Conservation (phyloP, 108 stramenopile species). For the Licmophora abbreviata region DNA sequence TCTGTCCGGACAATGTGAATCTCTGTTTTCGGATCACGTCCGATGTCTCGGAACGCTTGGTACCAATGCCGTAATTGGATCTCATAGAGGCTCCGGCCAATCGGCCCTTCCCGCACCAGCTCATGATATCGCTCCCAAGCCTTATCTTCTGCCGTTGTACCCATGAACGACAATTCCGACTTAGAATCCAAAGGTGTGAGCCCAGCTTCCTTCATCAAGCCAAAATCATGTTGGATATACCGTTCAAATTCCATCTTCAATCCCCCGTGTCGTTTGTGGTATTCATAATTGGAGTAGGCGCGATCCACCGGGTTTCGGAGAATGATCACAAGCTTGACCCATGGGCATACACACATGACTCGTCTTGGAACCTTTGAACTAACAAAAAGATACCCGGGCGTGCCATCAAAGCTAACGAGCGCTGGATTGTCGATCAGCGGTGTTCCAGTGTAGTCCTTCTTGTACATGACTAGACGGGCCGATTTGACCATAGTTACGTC, state of each 20-base stretch:
- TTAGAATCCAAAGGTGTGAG: background rate
- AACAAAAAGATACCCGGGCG: conserved; percentile 19
- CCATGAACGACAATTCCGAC: background rate
- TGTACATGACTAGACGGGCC: conserved; percentile 6
- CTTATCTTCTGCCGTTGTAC: conserved; percentile 7
- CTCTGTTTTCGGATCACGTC: conserved; percentile 6
- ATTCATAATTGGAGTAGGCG: conserved; percentile 9
- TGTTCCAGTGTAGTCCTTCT: background rate
- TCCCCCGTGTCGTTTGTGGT: conserved; percentile 5
- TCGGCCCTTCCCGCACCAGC: conserved; percentile 4
- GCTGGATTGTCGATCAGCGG: conserved; percentile 1
- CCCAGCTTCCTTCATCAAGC: conserved; percentile 1
- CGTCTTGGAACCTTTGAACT: conserved; percentile 4
- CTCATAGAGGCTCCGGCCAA: conserved; percentile 17
- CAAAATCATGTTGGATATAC: conserved; percentile 13
- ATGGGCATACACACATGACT: conserved; percentile 17
- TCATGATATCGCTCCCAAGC: conserved; percentile 16
- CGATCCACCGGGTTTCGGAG: conserved; percentile 20
- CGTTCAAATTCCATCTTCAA: conserved; percentile 10
- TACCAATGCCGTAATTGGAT: conserved; percentile 26
- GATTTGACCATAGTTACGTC: background rate
- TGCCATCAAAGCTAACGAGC: conserved; percentile 11
- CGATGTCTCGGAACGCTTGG: conserved; percentile 10
- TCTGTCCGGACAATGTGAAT: conserved; percentile 10
- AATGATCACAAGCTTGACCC: conserved; percentile 16